phyloP scores from a whole-genome alignment of 2,329 filamentous ascomycete genomes.

The Aschersonia sp. region DNA sequence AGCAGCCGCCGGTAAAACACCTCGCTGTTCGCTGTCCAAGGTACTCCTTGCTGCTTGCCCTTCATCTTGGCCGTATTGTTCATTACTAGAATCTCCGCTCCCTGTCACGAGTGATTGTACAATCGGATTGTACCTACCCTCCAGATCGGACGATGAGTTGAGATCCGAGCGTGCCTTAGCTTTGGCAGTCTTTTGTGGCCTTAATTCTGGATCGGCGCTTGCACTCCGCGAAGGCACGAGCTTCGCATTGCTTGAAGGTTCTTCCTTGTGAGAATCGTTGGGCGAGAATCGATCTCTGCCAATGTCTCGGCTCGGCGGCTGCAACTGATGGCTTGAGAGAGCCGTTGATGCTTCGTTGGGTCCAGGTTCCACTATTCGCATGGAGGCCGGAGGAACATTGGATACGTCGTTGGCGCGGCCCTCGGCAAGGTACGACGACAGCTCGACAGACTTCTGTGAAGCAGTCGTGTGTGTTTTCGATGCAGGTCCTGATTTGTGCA shows the following conservation, averaged over 20 bases:
- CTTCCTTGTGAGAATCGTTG: conserved; percentile 21
- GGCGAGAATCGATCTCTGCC: conserved; percentile 18
- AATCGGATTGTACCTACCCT: conserved; percentile 24
- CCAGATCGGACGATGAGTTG: conserved; percentile 54
- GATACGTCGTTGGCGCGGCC: conserved; percentile 35
- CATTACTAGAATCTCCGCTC: background rate
- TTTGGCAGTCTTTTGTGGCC: conserved; percentile 31
- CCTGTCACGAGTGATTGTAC: conserved; percentile 9
- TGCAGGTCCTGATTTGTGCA: conserved; percentile 49
- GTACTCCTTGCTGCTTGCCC: background rate
- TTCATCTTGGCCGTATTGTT: background rate
- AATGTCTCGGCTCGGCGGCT: conserved; percentile 10
- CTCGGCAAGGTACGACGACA: conserved; percentile 27
- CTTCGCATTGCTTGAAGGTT: conserved; percentile 15
- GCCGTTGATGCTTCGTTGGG: conserved; percentile 25
- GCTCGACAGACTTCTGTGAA: conserved; percentile 21
- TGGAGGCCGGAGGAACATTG: conserved; percentile 39
- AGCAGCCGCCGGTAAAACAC: background rate
- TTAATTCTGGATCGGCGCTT: conserved; percentile 27
- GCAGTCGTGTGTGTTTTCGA: conserved; percentile 21
- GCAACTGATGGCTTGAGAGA: conserved; percentile 11
- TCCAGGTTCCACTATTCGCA: conserved; percentile 45
- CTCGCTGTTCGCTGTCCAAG: background rate
- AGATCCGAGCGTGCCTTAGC: conserved; percentile 50
- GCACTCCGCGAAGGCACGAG: conserved; percentile 6